These are phyloP conservation scores for Phaeosphaeria sp. DNA, from an alignment of 2,329 filamentous ascomycete genomes.

Conservation along the genomic window DNA sequence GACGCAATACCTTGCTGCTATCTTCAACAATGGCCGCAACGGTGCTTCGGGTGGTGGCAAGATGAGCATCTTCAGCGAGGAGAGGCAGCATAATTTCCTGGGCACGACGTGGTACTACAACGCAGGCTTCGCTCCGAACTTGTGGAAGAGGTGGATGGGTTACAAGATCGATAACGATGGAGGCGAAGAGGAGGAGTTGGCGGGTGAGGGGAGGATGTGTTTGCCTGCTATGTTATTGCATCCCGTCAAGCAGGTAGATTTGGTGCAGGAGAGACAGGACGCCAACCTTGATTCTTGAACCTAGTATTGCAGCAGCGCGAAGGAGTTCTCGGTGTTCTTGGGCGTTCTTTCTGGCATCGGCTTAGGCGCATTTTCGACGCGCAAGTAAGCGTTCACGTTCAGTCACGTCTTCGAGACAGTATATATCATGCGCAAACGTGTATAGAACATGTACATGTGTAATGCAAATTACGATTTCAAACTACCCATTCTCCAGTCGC, in stretches of 20 bases:
- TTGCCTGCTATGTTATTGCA: slow-evolving; percentile 56
- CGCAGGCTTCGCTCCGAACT: slow-evolving; percentile 59
- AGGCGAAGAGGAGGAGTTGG: slow-evolving; percentile 52
- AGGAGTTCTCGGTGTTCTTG: too few relatives aligned
- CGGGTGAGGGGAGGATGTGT: slow-evolving; percentile 58
- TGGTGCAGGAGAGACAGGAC: slow-evolving; percentile 49
- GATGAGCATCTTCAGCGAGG: slow-evolving; percentile 58
- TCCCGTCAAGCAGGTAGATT: slow-evolving; percentile 59
- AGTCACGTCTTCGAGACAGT: not conserved
- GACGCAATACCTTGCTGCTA: slow-evolving; percentile 59
- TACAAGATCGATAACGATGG: slow-evolving; percentile 61
- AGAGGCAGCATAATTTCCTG: slow-evolving; percentile 61
- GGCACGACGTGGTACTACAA: slow-evolving; percentile 63
- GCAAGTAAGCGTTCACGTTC: too few relatives aligned
- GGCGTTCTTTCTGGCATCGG: too few relatives aligned
- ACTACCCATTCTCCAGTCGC: too few relatives aligned
- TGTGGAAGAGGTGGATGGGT: slow-evolving; percentile 65
- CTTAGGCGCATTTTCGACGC: too few relatives aligned
- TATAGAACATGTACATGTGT: not conserved
- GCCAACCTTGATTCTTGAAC: not conserved
- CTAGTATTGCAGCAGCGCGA: not conserved
- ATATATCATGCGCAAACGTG: not conserved
- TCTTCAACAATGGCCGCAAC: slow-evolving; percentile 64
- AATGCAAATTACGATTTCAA: not conserved
- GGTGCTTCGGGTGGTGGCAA: slow-evolving; percentile 58